Percentiles rank a stretch among this genome's conserved stretches.
Evolutionary conservation across 768 basidiomycete species (phyloP).

Genomic region (Harrya chromipes): DNA sequence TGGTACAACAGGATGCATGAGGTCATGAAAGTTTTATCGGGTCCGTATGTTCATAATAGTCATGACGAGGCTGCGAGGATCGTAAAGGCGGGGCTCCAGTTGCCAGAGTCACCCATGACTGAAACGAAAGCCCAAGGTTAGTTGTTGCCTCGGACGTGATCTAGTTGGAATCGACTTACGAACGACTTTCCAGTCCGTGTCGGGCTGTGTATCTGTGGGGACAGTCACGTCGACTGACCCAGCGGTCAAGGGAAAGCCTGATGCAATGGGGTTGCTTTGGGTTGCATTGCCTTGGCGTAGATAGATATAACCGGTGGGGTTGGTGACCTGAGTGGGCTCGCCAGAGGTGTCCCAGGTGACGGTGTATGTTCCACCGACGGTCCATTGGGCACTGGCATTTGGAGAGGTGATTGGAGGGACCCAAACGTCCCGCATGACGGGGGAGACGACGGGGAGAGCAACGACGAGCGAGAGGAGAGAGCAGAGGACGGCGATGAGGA

Average conservation of each 20-base stretch:
- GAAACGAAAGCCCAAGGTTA: background rate
- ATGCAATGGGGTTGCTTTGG: conserved; percentile 35
- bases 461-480: conserved; percentile 27
- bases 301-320: conserved; percentile 39
- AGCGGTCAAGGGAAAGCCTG: conserved; percentile 34
- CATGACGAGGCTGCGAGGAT: conserved; percentile 31
- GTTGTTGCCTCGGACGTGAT: background rate
- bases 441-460: conserved; percentile 27
- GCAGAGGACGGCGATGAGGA: conserved; percentile 17
- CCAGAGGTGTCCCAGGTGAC: conserved; percentile 48
- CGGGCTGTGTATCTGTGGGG: conserved; percentile 35
- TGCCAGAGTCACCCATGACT: conserved; percentile 58
- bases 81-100: conserved; percentile 43
- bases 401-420: conserved; percentile 43
- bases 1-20: conserved; percentile 8
- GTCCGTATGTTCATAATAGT: conserved; percentile 4
- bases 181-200: conserved; percentile 41
- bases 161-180: conserved; percentile 31
- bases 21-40: conserved; percentile 12
- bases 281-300: conserved; percentile 37
- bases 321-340: conserved; percentile 47
- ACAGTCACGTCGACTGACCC: conserved; percentile 40
- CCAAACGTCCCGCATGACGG: conserved; percentile 43
- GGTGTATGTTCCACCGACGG: conserved; percentile 34
- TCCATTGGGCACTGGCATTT: conserved; percentile 36